Conservation (phyloP, 257 asterid species). For the Plantago ovata region DNA sequence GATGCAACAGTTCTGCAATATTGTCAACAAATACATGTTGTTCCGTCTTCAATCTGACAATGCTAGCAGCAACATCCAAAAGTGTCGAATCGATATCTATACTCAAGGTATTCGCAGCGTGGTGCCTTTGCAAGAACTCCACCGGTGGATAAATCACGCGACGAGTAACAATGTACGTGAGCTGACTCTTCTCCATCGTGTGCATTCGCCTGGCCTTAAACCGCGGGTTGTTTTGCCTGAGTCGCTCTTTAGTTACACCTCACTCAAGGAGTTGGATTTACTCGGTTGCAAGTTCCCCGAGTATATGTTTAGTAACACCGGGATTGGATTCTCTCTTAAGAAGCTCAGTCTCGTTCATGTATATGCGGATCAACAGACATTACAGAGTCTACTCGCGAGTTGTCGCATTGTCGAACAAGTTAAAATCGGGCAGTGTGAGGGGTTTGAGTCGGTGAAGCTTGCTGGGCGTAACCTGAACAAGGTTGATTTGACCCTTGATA, state of each 20-base stretch:
- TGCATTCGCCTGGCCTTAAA: neutral
- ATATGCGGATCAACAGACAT: neutral
- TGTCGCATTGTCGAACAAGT: slow-evolving; percentile 12
- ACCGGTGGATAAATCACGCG: slow-evolving; percentile 20
- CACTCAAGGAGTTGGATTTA: slow-evolving; percentile 13
- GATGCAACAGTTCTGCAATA: neutral
- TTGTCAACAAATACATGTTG: neutral
- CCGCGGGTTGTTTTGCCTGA: slow-evolving; percentile 9
- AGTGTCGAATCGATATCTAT: slow-evolving; percentile 2
- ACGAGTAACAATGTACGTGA: slow-evolving; percentile 2
- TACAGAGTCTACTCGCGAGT: slow-evolving; percentile 4
- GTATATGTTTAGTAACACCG: neutral
- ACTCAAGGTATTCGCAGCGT: neutral
- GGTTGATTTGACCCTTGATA: slow-evolving; percentile 5
- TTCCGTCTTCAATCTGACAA: neutral
- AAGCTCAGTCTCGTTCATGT: slow-evolving; percentile 15
- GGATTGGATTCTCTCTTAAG: neutral
- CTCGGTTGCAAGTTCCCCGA: slow-evolving; percentile 13
- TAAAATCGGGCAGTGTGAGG: neutral
- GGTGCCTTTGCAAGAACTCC: neutral
- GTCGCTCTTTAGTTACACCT: slow-evolving; percentile 2
- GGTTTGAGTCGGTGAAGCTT: slow-evolving; percentile 5
- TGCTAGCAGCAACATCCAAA: neutral
- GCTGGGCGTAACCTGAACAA: slow-evolving; percentile 4
- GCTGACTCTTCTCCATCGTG: slow-evolving; percentile 6